Evolutionary conservation across 2,329 filamentous ascomycete genomes (phyloP).

Genomic region (Aphanoascus verrucosus): DNA sequence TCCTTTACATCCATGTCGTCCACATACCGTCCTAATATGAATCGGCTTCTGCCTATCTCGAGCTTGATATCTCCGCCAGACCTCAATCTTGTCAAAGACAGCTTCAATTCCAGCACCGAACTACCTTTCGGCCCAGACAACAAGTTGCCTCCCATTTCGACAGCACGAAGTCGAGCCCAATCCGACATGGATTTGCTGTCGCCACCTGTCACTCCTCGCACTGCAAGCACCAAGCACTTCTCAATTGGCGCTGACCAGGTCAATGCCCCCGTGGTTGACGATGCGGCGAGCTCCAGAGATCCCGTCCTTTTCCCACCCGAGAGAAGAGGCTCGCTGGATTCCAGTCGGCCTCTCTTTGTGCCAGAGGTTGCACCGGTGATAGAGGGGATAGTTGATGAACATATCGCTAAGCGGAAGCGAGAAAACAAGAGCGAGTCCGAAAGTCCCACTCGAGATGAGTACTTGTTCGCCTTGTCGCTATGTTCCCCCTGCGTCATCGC

Average conservation of each 20-base stretch:
- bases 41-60: constrained; percentile 34
- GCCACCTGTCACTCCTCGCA: constrained; percentile 38
- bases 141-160: constrained; percentile 32
- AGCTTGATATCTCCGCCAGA: constrained; percentile 40
- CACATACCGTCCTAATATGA: constrained; percentile 23
- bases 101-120: constrained; percentile 26
- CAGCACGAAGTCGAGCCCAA: constrained; percentile 32
- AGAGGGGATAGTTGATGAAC: constrained; percentile 33
- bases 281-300: constrained; percentile 23
- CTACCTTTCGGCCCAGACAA: constrained; percentile 17
- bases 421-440: constrained; percentile 31
- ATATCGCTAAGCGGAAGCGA: constrained; percentile 24
- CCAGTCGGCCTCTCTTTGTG: constrained; percentile 35
- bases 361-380: constrained; percentile 23
- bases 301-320: constrained; percentile 37
- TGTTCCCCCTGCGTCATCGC: constrained; percentile 35
- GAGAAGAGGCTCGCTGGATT: constrained; percentile 20
- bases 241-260: constrained; percentile 21
- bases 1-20: background rate
- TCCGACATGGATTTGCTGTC: constrained; percentile 36
- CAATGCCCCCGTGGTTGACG: constrained; percentile 24
- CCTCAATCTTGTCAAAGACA: constrained; percentile 41
- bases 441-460: constrained; percentile 37
- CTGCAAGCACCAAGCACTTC: constrained; percentile 32
- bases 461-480: constrained; percentile 34